These are phyloP conservation scores for Globisporangium takayamanum DNA, from an alignment of 352 stramenopile species.

Conservation along the genomic window DNA sequence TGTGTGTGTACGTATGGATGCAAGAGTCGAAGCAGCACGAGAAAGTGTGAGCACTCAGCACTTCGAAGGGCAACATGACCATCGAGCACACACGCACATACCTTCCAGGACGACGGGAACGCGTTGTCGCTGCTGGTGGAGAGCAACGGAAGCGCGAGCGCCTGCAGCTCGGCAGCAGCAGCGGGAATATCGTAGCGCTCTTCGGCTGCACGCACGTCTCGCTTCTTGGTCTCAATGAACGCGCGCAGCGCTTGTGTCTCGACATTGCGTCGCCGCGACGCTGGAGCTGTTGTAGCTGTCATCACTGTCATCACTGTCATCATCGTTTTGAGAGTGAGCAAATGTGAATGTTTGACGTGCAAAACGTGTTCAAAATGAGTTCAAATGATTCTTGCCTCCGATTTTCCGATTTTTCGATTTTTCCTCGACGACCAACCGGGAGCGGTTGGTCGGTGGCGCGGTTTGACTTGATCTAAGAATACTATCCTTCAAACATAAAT, in stretches of 20 bases:
- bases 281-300: too few species aligned
- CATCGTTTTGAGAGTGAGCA: too few species aligned
- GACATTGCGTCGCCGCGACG: neutral
- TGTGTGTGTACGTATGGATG: neutral
- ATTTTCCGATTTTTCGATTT: too few species aligned
- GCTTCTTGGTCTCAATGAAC: conserved; percentile 45
- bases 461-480: too few species aligned
- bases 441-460: too few species aligned
- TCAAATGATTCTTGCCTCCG: too few species aligned
- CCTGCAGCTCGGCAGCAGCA: conserved; percentile 22
- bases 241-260: conserved; percentile 23
- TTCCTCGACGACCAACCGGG: too few species aligned
- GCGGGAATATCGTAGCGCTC: conserved; percentile 33
- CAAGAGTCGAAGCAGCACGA: neutral
- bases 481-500: too few species aligned
- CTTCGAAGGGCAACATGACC: neutral
- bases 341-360: too few species aligned
- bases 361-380: too few species aligned
- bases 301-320: too few species aligned
- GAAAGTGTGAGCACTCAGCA: neutral
- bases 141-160: conserved; percentile 33
- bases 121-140: conserved; percentile 8
- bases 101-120: conserved; percentile 43
- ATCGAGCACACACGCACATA: conserved; percentile 10
- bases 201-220: conserved; percentile 36